Conservation (phyloP, 1,284 basidiomycete genomes). For the Phaffia rhodozyma region DNA sequence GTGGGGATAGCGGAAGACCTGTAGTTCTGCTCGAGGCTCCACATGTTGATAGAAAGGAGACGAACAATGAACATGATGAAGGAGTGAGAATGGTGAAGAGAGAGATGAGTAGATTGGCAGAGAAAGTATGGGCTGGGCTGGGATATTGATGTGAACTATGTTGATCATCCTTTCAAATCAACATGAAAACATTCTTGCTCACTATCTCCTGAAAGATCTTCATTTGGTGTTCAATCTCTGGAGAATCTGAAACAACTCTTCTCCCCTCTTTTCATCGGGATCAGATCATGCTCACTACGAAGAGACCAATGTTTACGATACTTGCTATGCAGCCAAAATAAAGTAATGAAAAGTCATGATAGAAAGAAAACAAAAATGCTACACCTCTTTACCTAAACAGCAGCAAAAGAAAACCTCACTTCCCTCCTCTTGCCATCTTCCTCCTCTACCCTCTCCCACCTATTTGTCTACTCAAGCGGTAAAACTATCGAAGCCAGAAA, state of each 20-base stretch:
- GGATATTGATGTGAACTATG: neutral
- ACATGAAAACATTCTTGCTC: too few relatives aligned
- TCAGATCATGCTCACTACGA: too few relatives aligned
- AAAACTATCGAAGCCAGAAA: too few relatives aligned
- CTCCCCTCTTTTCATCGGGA: too few relatives aligned
- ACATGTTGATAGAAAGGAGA: neutral
- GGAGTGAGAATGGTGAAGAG: neutral
- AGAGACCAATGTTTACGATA: too few relatives aligned
- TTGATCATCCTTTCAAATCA: too few relatives aligned
- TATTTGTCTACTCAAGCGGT: too few relatives aligned
- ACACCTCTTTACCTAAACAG: conserved; percentile 32
- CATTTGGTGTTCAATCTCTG: too few relatives aligned
- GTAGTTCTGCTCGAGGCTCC: conserved; percentile 27
- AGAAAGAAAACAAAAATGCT: neutral
- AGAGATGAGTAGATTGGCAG: neutral
- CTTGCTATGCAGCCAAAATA: neutral
- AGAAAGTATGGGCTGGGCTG: neutral
- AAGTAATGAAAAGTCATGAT: neutral
- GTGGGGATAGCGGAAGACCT: conserved; percentile 58
- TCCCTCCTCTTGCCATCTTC: neutral
- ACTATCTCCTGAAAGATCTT: too few relatives aligned
- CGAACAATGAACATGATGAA: neutral
- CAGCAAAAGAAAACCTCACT: conserved; percentile 5
- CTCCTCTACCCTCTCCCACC: neutral
- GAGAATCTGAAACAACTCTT: too few relatives aligned